Base-by-base conservation (phyloP, 495 filamentous ascomycete species). In the Hyaloscypha variabilis region DNA sequence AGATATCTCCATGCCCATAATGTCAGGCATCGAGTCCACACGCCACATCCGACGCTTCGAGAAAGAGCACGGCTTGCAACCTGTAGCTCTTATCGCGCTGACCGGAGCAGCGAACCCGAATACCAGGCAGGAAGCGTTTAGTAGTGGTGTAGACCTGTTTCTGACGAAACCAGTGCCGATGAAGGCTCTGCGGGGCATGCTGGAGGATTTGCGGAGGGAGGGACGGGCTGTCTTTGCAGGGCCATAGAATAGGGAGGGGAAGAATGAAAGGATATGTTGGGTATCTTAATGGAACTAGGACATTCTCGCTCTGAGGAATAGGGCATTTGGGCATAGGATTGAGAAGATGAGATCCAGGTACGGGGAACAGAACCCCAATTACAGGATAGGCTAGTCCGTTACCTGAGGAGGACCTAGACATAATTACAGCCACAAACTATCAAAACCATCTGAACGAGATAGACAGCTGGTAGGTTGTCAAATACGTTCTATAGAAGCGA, bases 1-100 rank as follows among this genome's bases (percentile, higher is more conserved):
- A 82, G 81, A 89, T 67, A 84, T 90, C 8, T 83, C 82, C 53
- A 91, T 91, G 88, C 87, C 87, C 0, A 74, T 87, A 14, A 89
- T 88, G 85, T 80, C 87, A 64, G 86, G 86, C 0, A 82, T 87
- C 19, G 82, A 83, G 30, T 82, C 84, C 19, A 86, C 84, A 0
- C 72, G 81, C 25, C 79, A 82, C 59, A 88, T 88, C 36, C 77
- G 87, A 8, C 75, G 77, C 51, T 78, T 82, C 34, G 86, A 88
- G 67, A 36, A 60, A 23, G 75, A 78, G 53, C 68, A 66, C 28
- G 29, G 23, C 6, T 53, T 73, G n/a, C 28, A 49, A 5, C 78
- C 81, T 0, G 81, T 83, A 23, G 82, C 82, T 46, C 87, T 93
- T 58, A 85, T 91, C 52, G 90, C 89, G 1, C 77, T 92, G 17